Evolutionary conservation across 2,329 filamentous ascomycete genomes (phyloP), one percentile per base, ranked within the genome.

Genomic region (Trichoderma koningiopsis): DNA sequence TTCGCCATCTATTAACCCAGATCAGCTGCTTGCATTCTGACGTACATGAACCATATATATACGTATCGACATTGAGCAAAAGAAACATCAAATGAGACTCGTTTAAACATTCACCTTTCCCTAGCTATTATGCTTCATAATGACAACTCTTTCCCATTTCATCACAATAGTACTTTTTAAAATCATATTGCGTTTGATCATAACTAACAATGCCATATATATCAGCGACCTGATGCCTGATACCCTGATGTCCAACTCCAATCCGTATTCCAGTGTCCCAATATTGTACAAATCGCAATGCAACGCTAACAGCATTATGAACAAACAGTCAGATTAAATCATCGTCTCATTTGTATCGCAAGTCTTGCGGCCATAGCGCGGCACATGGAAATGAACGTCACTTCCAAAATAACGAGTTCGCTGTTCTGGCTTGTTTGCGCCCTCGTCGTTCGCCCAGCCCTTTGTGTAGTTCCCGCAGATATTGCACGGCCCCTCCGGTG

Each of bases 391-490:
- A 57, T 73, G 72, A 11, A 74, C 68, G 37, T 72, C 67, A 61
- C 73, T 71, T 8, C 69, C 72, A 43, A 74, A 74, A 31, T 68
- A 74, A 8, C 55, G 60, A 63, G 69, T 74, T 27, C 72, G 65
- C 29, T 64, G 70, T 43, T 71, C 71, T 1, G 69, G 68, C 33
- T 68, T 70, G 19, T 69, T 62, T 14, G 52, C 63, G 19, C 22
- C 68, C 31, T 58, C 31, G 19, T 70, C 55, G 1, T 72, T 72
- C 3, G 73, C 70, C 73, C 73, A 74, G 19, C 72, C 58, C n/a
- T 70, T 73, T 10, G 73, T 74, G 33, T 74, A 74, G 55, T 74
- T 74, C 56, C 72, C 73, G 22, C 69, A 70, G 11, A 58, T 60
- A 5, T 58, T 27, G 19, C 68, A 69, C 1, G 60, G 61, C 3